Conservation (phyloP, 352 stramenopile genomes). For the Globisporangium camurandrum region DNA sequence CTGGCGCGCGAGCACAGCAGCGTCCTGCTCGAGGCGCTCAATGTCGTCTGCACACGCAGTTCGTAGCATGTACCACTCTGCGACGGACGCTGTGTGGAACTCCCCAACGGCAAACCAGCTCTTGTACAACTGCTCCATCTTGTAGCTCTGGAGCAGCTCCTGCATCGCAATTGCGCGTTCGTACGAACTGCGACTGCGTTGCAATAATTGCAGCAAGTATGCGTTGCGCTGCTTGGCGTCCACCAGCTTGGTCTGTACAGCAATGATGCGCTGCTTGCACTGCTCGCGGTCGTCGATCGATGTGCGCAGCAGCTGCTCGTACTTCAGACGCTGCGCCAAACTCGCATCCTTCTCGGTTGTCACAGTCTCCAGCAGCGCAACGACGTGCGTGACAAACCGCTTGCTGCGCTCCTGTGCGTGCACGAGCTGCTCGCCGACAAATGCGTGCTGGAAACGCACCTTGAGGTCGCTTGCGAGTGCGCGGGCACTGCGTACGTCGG, state of each 20-base stretch:
- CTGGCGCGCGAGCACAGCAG: conserved; percentile 10
- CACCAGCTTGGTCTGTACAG: conserved; percentile 13
- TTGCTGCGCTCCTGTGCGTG: conserved; percentile 7
- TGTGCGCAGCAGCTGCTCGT: conserved; percentile 9
- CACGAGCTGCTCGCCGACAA: conserved; percentile 10
- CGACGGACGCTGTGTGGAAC: conserved; percentile 23
- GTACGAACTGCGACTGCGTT: conserved; percentile 18
- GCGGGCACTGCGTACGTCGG: conserved; percentile 4
- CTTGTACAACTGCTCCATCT: conserved; percentile 32
- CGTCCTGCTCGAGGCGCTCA: conserved; percentile 17
- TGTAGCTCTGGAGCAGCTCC: conserved; percentile 20
- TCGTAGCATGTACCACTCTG: conserved; percentile 20
- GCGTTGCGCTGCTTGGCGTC: conserved; percentile 16
- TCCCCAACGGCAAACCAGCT: conserved; percentile 21
- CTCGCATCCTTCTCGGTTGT: conserved; percentile 9
- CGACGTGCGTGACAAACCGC: conserved; percentile 7
- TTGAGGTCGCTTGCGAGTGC: conserved; percentile 15
- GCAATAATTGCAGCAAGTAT: conserved; percentile 15
- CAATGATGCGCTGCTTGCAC: conserved; percentile 9
- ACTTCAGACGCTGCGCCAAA: conserved; percentile 4
- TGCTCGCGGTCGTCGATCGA: conserved; percentile 17
- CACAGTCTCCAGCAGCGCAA: not conserved
- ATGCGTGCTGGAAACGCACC: conserved; percentile 14
- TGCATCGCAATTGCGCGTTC: conserved; percentile 14
- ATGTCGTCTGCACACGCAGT: conserved; percentile 15